A percentile compares a stretch with the other conserved stretches of the same genome.
phyloP scores from a whole-genome alignment of 768 basidiomycete genomes.

The Lactifluus volemus region DNA sequence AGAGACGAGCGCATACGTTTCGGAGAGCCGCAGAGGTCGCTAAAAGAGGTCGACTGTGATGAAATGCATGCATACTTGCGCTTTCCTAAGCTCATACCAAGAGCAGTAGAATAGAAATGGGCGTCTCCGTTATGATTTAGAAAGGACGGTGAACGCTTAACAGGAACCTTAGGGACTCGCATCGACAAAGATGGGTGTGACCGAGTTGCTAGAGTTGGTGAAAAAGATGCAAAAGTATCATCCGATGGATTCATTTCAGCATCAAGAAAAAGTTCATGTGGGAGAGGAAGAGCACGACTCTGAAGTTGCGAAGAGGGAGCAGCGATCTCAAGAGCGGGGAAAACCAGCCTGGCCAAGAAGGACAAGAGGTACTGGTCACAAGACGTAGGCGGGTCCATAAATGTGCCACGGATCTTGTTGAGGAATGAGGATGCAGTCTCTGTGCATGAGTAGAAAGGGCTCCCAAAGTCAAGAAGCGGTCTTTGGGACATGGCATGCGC shows the following conservation, averaged over 20 bases:
- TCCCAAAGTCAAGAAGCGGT: conserved; percentile 3
- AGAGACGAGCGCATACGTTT: conserved; percentile 38
- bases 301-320: not conserved
- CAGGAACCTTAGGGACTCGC: not conserved
- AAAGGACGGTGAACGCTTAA: conserved; percentile 3
- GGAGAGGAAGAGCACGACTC: not conserved
- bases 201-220: not conserved
- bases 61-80: conserved; percentile 8
- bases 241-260: not conserved
- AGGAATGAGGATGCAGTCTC: conserved; percentile 8
- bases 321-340: conserved; percentile 1
- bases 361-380: conserved; percentile 15
- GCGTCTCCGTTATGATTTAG: conserved; percentile 1
- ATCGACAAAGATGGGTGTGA: not conserved
- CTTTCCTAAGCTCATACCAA: conserved; percentile 1
- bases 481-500: not conserved
- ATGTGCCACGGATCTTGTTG: not conserved
- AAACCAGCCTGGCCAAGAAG: conserved; percentile 12
- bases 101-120: not conserved
- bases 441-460: conserved; percentile 9
- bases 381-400: conserved; percentile 6
- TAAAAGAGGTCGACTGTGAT: conserved; percentile 25
- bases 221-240: not conserved
- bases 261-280: not conserved
- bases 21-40: conserved; percentile 35